Conservation (phyloP, 441 rosid genomes). For the Raphanus hybrid region DNA sequence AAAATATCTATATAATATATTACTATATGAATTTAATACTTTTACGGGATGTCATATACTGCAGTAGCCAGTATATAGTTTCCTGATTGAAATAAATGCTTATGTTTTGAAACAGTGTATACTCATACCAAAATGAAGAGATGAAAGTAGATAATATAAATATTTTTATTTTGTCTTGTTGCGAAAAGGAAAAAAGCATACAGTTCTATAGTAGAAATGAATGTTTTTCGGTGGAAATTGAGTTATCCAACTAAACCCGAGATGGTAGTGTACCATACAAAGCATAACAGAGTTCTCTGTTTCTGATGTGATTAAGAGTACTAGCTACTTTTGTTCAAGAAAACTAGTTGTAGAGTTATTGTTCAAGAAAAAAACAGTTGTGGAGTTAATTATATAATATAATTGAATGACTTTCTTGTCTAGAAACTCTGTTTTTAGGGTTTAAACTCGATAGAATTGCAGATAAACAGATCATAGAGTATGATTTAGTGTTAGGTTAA, state of each 20-base stretch:
- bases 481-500: not conserved
- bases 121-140: not conserved
- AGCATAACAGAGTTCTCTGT: too few relatives aligned
- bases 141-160: not conserved
- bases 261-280: too few relatives aligned
- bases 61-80: not conserved
- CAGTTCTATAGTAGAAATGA: not conserved
- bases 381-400: not conserved
- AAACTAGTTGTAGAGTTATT: too few relatives aligned
- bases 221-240: constrained; percentile 26
- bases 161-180: not conserved
- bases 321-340: too few relatives aligned
- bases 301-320: too few relatives aligned
- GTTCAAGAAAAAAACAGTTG: too few relatives aligned
- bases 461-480: constrained; percentile 31
- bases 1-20: too few relatives aligned
- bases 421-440: not conserved
- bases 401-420: not conserved
- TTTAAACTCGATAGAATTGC: not conserved
- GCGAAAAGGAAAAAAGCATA: not conserved
- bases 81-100: not conserved
- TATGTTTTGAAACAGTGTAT: not conserved
- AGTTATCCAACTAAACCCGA: constrained; percentile 8
- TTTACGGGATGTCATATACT: too few relatives aligned
- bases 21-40: too few relatives aligned